These are phyloP conservation scores for Drosera spatulata DNA, from an alignment of 179 eudicot genomes.

Conservation along the genomic window DNA sequence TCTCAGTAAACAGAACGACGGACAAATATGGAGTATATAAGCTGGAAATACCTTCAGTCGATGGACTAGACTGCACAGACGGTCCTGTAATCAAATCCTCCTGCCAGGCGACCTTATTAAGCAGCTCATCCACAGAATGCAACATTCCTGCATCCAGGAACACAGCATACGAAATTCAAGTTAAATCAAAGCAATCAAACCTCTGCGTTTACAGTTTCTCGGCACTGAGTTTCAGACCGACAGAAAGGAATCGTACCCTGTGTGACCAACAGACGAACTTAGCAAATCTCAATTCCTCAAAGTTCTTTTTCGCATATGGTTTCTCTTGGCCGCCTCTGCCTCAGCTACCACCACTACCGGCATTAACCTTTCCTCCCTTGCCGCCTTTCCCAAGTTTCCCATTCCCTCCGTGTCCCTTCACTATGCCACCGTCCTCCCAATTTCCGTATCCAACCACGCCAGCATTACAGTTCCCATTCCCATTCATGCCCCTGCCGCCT, in stretches of 20 bases:
- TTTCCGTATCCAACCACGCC: conserved; percentile 16
- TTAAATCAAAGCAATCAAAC: conserved; percentile 42
- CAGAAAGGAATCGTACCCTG: conserved; percentile 27
- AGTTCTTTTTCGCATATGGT: conserved; percentile 28
- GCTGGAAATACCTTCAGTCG: conserved; percentile 52
- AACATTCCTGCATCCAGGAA: conserved; percentile 24
- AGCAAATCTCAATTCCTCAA: conserved; percentile 20
- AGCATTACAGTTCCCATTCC: conserved; percentile 8
- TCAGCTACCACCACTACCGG: conserved; percentile 15
- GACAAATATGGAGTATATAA: conserved; percentile 45
- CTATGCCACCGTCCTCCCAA: conserved; percentile 16
- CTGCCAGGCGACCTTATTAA: conserved; percentile 49
- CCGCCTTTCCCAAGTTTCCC: conserved; percentile 12
- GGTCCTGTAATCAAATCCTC: conserved; percentile 45
- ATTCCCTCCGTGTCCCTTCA: conserved; percentile 11
- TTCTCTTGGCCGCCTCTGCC: conserved; percentile 14
- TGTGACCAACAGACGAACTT: conserved; percentile 21
- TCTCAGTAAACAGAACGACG: conserved; percentile 67
- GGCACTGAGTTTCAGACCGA: conserved; percentile 53
- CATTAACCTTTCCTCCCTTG: conserved; percentile 14
- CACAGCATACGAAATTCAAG: conserved; percentile 26
- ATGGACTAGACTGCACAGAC: conserved; percentile 55
- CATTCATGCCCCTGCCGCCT: conserved; percentile 18
- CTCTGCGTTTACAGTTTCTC: conserved; percentile 46
- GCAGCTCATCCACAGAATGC: conserved; percentile 32